Conservation (phyloP, 1,284 basidiomycete species). For the Ceratobasidium theobromae region DNA sequence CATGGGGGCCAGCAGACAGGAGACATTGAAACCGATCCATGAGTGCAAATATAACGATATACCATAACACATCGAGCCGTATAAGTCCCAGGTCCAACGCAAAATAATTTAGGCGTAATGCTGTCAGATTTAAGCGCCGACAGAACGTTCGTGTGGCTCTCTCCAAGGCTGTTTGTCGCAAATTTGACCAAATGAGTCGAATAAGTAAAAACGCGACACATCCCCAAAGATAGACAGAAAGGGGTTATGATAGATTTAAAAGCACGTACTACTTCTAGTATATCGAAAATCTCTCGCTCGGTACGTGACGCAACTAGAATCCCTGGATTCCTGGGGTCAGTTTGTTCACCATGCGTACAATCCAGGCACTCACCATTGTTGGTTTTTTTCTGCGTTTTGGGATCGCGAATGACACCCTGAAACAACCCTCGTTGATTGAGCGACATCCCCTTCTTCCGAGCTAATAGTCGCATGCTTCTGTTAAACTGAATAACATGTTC, state of each 20-base stretch:
- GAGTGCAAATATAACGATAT: conserved; percentile 18
- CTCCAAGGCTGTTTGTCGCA: conserved; percentile 58
- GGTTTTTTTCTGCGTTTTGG: conserved; percentile 59
- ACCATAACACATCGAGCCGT: conserved; percentile 6
- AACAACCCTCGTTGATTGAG: conserved; percentile 85
- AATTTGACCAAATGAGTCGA: not conserved
- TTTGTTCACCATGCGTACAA: conserved; percentile 5
- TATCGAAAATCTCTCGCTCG: conserved; percentile 80
- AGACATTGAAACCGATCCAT: conserved; percentile 17
- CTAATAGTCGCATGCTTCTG: conserved; percentile 81
- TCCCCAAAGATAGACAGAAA: not conserved
- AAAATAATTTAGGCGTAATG: not conserved
- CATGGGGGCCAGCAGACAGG: conserved; percentile 7
- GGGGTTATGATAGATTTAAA: not conserved
- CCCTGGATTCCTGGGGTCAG: conserved; percentile 49
- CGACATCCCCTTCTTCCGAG: conserved; percentile 76
- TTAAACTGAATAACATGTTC: conserved; percentile 67
- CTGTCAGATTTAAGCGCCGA: conserved; percentile 5
- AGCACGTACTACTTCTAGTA: conserved; percentile 51
- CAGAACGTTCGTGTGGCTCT: conserved; percentile 67
- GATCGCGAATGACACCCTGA: conserved; percentile 69
- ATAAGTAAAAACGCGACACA: too few species aligned
- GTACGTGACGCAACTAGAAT: conserved; percentile 75
- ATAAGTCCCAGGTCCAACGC: not conserved
- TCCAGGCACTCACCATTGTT: conserved; percentile 55